phyloP scores from a whole-genome alignment of 495 filamentous ascomycete genomes.

The Aspergillus saccharolyticus region DNA sequence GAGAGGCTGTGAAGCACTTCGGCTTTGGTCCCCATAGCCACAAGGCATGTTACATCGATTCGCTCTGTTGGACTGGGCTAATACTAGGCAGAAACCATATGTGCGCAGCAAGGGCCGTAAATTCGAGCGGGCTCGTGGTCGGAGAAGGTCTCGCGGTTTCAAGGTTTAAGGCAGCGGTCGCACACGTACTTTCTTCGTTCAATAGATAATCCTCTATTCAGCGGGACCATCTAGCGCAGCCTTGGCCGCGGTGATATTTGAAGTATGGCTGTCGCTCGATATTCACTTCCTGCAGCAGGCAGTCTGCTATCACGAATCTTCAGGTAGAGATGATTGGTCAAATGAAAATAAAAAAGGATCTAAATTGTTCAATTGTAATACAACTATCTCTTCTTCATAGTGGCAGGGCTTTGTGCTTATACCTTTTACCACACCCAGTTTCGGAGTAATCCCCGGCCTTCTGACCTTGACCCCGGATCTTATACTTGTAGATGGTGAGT shows the following conservation, averaged over 20 bases:
- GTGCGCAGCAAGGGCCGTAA: slow-evolving; percentile 97
- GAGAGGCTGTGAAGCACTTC: slow-evolving; percentile 98
- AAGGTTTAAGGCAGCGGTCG: slow-evolving; percentile 69
- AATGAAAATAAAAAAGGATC: slow-evolving; percentile 17
- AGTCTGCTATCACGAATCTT: slow-evolving; percentile 4
- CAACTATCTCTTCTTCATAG: slow-evolving; percentile 3
- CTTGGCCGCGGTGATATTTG: background rate
- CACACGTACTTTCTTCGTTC: slow-evolving; percentile 3
- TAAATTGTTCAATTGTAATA: slow-evolving; percentile 3
- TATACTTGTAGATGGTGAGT: slow-evolving; percentile 94
- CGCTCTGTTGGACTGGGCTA: slow-evolving; percentile 9
- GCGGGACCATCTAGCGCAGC: background rate
- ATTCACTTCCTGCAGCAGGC: slow-evolving; percentile 8
- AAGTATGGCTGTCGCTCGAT: slow-evolving; percentile 2
- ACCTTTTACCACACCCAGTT: slow-evolving; percentile 56
- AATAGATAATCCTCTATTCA: slow-evolving; percentile 2
- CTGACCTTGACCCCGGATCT: slow-evolving; percentile 77
- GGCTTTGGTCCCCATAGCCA: slow-evolving; percentile 94
- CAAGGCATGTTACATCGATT: slow-evolving; percentile 57
- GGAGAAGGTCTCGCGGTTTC: slow-evolving; percentile 94
- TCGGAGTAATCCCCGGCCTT: slow-evolving; percentile 67
- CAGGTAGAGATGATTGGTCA: slow-evolving; percentile 10
- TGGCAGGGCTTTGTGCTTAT: slow-evolving; percentile 61
- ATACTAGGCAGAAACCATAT: slow-evolving; percentile 72
- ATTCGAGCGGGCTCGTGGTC: slow-evolving; percentile 97